A percentile compares a stretch with the other conserved stretches of the same genome.
These are phyloP conservation scores for Bryoerythrophyllum caledonicum DNA, from an alignment of 225 moss, liverwort and hornwort genomes.

Conservation along the genomic window DNA sequence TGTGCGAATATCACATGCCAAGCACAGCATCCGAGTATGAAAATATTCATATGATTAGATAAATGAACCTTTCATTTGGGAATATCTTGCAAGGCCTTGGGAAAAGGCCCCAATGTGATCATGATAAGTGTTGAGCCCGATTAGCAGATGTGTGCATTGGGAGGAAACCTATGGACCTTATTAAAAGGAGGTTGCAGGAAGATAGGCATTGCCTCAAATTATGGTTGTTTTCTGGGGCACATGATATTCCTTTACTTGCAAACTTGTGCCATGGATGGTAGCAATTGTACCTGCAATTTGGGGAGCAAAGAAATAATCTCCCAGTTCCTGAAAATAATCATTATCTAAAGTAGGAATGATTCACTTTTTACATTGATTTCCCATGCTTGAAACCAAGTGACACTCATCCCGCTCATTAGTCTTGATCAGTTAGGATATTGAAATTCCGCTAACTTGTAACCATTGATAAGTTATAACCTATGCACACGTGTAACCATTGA, in stretches of 20 bases:
- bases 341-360: too few relatives aligned
- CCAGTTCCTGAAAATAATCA: background rate
- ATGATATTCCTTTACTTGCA: background rate
- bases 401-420: too few relatives aligned
- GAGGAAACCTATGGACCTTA: background rate
- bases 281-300: background rate
- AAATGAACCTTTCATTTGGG: background rate
- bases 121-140: conserved; percentile 10
- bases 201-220: background rate
- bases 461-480: too few relatives aligned
- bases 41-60: background rate
- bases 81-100: background rate
- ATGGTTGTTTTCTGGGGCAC: conserved; percentile 1
- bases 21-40: background rate
- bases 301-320: background rate
- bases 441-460: too few relatives aligned
- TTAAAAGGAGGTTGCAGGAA: background rate
- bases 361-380: too few relatives aligned
- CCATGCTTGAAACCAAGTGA: too few relatives aligned
- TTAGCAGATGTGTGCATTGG: background rate
- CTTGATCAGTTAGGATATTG: too few relatives aligned
- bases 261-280: background rate
- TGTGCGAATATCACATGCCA: background rate
- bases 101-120: conserved; percentile 1
- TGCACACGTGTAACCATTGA: too few relatives aligned